A percentile compares a stretch with the other conserved stretches of the same genome.
Evolutionary conservation across 179 eudicot species (phyloP).

Genomic region (Corrigiola litoralis): DNA sequence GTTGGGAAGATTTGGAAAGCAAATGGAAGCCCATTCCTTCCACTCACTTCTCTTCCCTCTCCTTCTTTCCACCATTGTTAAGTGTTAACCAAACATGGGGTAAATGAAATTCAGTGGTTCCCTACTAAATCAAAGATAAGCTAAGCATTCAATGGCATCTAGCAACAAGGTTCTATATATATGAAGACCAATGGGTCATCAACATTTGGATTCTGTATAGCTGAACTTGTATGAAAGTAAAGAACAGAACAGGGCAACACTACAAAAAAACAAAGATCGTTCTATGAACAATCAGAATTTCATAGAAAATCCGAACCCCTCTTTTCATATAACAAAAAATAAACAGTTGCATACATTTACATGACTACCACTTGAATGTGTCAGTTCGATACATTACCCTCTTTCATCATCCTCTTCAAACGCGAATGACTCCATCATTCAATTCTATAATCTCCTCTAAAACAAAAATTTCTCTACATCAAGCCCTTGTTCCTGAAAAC

Average conservation of each 20-base stretch:
- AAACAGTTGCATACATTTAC: constrained; percentile 26
- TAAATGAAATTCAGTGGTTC: too few species aligned
- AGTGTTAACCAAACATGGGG: too few species aligned
- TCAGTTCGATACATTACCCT: constrained; percentile 20
- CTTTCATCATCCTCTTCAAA: constrained; percentile 19
- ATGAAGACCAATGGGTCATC: not conserved
- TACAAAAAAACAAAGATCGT: not conserved
- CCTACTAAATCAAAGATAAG: too few species aligned
- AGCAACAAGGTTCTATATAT: not conserved
- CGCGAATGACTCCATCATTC: constrained; percentile 11
- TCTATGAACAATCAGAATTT: constrained; percentile 1
- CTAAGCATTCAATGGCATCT: not conserved
- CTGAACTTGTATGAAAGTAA: constrained; percentile 5
- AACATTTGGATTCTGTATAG: not conserved
- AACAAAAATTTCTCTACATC: constrained; percentile 41
- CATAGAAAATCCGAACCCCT: not conserved
- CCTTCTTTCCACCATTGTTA: too few species aligned
- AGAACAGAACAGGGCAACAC: not conserved
- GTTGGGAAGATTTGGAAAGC: too few species aligned
- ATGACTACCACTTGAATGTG: constrained; percentile 15
- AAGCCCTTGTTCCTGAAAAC: constrained; percentile 47
- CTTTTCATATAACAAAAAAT: constrained; percentile 15
- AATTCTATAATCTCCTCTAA: constrained; percentile 15
- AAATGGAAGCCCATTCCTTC: too few species aligned
- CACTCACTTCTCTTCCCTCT: too few species aligned